Evolutionary conservation across 2,329 filamentous ascomycete species (phyloP).

Genomic region (Colletotrichum cereale): DNA sequence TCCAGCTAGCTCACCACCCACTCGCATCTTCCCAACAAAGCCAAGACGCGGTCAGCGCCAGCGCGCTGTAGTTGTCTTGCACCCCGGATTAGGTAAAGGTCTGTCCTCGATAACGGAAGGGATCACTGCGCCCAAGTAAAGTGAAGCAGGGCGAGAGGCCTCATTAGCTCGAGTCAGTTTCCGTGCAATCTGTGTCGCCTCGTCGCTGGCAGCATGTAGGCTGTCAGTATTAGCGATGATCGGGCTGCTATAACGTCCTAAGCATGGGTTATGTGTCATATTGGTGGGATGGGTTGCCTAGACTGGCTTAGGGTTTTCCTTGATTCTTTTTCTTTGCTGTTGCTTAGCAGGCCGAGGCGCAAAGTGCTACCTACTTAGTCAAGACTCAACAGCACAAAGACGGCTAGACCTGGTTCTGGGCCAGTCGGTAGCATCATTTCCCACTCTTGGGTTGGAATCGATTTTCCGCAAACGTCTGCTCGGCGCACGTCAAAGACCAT

Average conservation of each 20-base stretch:
- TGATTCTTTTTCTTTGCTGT: background rate
- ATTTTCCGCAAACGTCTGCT: conserved; percentile 31
- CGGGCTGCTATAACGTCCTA: conserved; percentile 1
- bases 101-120: conserved; percentile 8
- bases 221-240: conserved; percentile 9
- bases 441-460: background rate
- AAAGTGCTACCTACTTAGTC: conserved; percentile 14
- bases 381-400: conserved; percentile 11
- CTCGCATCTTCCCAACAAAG: conserved; percentile 5
- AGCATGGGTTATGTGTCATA: conserved; percentile 3
- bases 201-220: conserved; percentile 2
- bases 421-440: conserved; percentile 24
- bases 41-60: conserved; percentile 16
- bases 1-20: background rate
- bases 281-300: conserved; percentile 12
- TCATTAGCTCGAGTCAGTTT: background rate
- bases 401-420: background rate
- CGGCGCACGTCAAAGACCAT: background rate
- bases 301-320: background rate
- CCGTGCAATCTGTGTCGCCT: background rate
- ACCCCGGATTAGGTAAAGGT: conserved; percentile 26
- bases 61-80: conserved; percentile 10
- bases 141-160: background rate
- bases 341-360: background rate
- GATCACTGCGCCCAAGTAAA: background rate